A percentile compares a stretch with the other conserved stretches of the same genome.
phyloP scores from a whole-genome alignment of 345 rosid species.

The Cochlearia excelsa region DNA sequence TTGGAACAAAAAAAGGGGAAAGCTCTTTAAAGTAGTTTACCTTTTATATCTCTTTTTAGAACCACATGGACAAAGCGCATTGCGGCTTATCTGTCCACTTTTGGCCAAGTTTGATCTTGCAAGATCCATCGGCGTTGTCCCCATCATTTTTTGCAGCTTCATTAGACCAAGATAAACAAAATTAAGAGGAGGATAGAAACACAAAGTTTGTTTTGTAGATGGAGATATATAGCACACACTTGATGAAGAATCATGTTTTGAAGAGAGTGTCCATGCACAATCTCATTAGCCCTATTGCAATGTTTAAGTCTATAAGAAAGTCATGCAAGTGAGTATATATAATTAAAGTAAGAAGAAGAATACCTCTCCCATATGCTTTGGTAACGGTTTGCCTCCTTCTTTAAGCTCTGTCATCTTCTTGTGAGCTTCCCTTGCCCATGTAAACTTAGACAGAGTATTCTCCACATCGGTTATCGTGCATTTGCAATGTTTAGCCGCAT shows the following conservation, averaged over 20 bases:
- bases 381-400: constrained; percentile 83
- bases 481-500: constrained; percentile 71
- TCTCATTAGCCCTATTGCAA: constrained; percentile 8
- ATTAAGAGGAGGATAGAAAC: too few species aligned
- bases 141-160: constrained; percentile 88
- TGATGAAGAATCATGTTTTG: background rate
- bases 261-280: constrained; percentile 2
- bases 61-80: constrained; percentile 92
- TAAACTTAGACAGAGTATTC: constrained; percentile 69
- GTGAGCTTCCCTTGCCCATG: constrained; percentile 86
- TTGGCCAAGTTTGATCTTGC: constrained; percentile 85
- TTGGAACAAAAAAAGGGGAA: background rate
- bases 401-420: constrained; percentile 60
- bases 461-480: constrained; percentile 84
- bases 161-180: constrained; percentile 13
- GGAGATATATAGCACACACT: background rate
- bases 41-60: constrained; percentile 93
- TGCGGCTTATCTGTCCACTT: constrained; percentile 91
- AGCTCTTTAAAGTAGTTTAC: constrained; percentile 38
- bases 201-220: background rate
- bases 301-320: too few species aligned
- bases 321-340: background rate
- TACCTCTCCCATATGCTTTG: constrained; percentile 88
- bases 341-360: constrained; percentile 3
- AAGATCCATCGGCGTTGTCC: constrained; percentile 75